Evolutionary conservation across 1,284 basidiomycete genomes (phyloP).

Genomic region (Amylostereum chailletii): DNA sequence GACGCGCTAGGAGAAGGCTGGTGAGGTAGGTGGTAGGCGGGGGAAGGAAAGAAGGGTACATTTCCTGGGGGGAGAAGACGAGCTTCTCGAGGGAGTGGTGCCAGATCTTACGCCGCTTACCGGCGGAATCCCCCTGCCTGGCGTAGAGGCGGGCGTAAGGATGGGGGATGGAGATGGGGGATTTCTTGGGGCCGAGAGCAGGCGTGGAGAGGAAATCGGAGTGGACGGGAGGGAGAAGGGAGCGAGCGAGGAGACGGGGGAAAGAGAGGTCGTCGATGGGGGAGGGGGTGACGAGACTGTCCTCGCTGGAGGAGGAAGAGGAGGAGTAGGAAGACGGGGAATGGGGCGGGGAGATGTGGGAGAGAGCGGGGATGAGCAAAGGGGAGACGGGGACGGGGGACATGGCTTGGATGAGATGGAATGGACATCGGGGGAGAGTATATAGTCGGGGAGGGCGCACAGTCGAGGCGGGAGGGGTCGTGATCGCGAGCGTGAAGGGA

Average conservation of each 20-base stretch:
- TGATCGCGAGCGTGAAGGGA: too few relatives aligned
- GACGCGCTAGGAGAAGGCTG: constrained; percentile 35
- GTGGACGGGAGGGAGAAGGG: constrained; percentile 2
- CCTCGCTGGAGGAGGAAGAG: too few relatives aligned
- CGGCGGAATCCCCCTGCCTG: constrained; percentile 48
- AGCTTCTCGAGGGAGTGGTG: constrained; percentile 65
- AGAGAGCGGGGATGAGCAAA: too few relatives aligned
- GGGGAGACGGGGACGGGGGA: too few relatives aligned
- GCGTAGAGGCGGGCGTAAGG: constrained; percentile 58
- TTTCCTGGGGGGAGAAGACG: constrained; percentile 56
- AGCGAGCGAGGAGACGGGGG: not conserved
- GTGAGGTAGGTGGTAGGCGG: not conserved
- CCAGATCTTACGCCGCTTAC: constrained; percentile 65
- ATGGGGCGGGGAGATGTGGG: too few relatives aligned
- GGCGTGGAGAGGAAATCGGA: constrained; percentile 4
- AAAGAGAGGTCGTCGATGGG: too few relatives aligned
- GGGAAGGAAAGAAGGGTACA: constrained; percentile 32
- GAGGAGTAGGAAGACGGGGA: too few relatives aligned
- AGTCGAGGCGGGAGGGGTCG: too few relatives aligned
- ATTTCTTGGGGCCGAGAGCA: constrained; percentile 5
- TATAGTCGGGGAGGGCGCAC: too few relatives aligned
- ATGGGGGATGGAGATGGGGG: constrained; percentile 32
- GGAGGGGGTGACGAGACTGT: too few relatives aligned
- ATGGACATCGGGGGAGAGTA: too few relatives aligned
- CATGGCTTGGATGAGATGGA: too few relatives aligned